Base-by-base conservation (phyloP, 139 green algal genomes). In the Astrephomene gubernaculifera region DNA sequence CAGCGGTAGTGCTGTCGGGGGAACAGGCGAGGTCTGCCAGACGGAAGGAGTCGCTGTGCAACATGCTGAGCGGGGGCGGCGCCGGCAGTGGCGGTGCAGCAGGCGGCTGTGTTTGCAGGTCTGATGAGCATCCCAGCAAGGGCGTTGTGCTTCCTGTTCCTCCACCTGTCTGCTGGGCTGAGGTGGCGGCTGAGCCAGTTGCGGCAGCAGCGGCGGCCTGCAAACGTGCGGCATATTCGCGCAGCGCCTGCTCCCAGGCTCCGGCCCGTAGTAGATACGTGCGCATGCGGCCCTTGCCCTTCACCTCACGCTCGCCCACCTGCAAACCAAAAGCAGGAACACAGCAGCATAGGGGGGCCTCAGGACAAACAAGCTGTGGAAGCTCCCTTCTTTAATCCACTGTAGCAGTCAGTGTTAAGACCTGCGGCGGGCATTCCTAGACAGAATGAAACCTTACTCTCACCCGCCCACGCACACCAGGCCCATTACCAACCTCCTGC, bases 221-320 rank as follows among this genome's bases (percentile, higher is more conserved):
- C 33, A 82, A 71, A 5, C 70, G 70, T 2, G 52, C 39, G 0
- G 41, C n/a, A 6, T 39, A 54, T 41, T 71, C 70, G 12, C 44
- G 27, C 17, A 81, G 53, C n/a, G 81, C 81, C 33, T 75, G 35
- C 71, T 87, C 81, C 81, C 81, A 87, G 41, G 65, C 71, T 31
- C 81, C 52, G n/a, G 53, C 79, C 53, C 87, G 86, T 35, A 89
- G 39, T n/a, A 91, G 71, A 41, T 79, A 88, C 5, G 89, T 91
- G 36, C 36, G 14, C 89, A 92, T 92, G 35, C 74, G 61, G 53
- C 89, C 89, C 83, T 92, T 92, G 82, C 89, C 89, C 87, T 92
- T 92, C 57, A 92, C 82, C 45, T 89, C 71, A 7, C 85, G 87
- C 57, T 88, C 78, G 4, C 82, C 86, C 83, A 92, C 39, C 70